Conservation (phyloP, 257 asterid genomes). For the Nemophila menziesii region DNA sequence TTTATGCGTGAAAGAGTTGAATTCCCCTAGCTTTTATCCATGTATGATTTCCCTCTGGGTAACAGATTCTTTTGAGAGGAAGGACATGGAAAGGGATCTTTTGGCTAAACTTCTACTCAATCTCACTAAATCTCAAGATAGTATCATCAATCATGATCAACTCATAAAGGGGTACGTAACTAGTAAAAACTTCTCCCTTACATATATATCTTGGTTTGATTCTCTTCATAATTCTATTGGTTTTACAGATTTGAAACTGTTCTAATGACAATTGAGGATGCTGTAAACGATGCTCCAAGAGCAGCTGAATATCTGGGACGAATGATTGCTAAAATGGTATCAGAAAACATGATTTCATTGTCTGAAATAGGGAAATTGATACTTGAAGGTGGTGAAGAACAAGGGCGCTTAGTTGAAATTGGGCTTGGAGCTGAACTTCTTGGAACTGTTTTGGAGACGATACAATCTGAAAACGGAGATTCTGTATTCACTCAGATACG, state of each 20-base stretch:
- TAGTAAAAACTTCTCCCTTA: conserved; percentile 6
- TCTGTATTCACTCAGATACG: conserved; percentile 16
- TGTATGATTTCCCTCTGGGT: conserved; percentile 81
- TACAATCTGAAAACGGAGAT: conserved; percentile 24
- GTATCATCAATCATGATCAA: conserved; percentile 45
- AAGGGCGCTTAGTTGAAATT: conserved; percentile 29
- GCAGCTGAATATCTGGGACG: conserved; percentile 40
- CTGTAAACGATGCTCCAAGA: conserved; percentile 42
- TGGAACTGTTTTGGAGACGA: conserved; percentile 30
- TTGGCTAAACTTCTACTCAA: conserved; percentile 58
- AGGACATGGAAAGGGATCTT: conserved; percentile 62
- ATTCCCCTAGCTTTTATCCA: conserved; percentile 64
- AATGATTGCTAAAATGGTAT: conserved; percentile 22
- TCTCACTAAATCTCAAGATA: conserved; percentile 44
- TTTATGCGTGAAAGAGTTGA: conserved; percentile 68
- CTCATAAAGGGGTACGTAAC: conserved; percentile 81
- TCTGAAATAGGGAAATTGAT: conserved; percentile 23
- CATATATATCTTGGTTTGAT: background rate
- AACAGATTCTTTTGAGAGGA: conserved; percentile 79
- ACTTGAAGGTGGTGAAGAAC: conserved; percentile 37
- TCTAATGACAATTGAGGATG: conserved; percentile 29
- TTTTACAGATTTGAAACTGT: conserved; percentile 30
- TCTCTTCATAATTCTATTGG: conserved; percentile 1
- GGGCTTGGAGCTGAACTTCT: conserved; percentile 43
- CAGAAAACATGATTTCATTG: conserved; percentile 21